Conservation (phyloP, 495 filamentous ascomycete species). For the Aspergillus bridgeri region DNA sequence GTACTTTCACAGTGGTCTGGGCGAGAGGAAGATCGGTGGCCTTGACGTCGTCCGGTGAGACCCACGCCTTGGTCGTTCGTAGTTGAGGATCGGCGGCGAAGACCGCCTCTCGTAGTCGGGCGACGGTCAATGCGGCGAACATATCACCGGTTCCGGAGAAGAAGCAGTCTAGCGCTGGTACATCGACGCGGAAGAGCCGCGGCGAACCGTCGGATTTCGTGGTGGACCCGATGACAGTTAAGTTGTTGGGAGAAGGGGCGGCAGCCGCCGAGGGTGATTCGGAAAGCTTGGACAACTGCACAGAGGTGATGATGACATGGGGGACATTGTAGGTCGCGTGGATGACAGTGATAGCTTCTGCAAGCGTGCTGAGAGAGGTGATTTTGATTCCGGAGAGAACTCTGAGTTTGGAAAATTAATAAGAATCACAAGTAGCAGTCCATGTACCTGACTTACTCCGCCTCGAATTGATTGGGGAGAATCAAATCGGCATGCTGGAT, state of each 20-base stretch:
- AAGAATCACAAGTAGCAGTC: background rate
- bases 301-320: constrained; percentile 90
- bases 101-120: constrained; percentile 83
- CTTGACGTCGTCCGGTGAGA: constrained; percentile 62
- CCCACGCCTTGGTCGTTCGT: constrained; percentile 56
- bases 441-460: constrained; percentile 61
- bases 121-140: constrained; percentile 89
- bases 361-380: constrained; percentile 66
- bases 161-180: constrained; percentile 84
- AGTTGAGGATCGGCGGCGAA: constrained; percentile 38
- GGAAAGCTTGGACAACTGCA: constrained; percentile 49
- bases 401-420: constrained; percentile 38
- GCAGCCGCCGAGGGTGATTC: constrained; percentile 31
- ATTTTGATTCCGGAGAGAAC: constrained; percentile 80
- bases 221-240: constrained; percentile 78
- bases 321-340: constrained; percentile 76
- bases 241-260: constrained; percentile 43
- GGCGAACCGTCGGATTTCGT: constrained; percentile 57
- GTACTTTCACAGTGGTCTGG: constrained; percentile 74
- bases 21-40: constrained; percentile 75
- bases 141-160: constrained; percentile 97
- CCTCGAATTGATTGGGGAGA: constrained; percentile 94
- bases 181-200: constrained; percentile 76
- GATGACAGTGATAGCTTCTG: constrained; percentile 67
- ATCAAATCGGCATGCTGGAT: constrained; percentile 83